Evolutionary conservation across 2,329 filamentous ascomycete genomes (phyloP), one percentile per base, ranked within the genome.

Genomic region (Chrysoporthe austroafricana): DNA sequence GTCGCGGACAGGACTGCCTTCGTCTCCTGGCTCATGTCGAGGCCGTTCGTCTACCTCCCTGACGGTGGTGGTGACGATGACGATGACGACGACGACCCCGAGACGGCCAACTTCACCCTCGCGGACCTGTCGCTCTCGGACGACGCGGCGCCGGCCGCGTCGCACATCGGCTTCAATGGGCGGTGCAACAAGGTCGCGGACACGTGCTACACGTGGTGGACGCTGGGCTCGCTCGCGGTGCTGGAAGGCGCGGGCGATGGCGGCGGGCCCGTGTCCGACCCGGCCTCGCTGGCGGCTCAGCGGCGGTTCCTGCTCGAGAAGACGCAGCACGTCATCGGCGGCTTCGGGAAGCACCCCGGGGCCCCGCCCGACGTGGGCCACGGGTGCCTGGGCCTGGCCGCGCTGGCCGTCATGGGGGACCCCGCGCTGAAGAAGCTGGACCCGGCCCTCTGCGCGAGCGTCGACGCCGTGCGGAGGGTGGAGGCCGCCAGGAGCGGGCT

Each of bases 201-300:
- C 79, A 98, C 96, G 0, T 99, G 96, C 80, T 99, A 99, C 78
- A 91, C 89, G 32, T 99, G 95, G 84, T 99, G 96, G 96, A 93
- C 92, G 0, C 85, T 86, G 4, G 93, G 88, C 1, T 88, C 93
- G 1, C 76, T 88, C 0, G 73, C 76, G 63, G 82, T 85, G 50
- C 66, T 77, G 4, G 71, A 68, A 85, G 66, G 78, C 83, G 14
- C 32, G 7, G 9, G 34, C 18, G 39, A 32, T 4, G 39, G 34
- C 36, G n/a, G 34, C 36, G n/a, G 32, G 18, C 9, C 57, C 34
- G 21, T 1, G 4, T 13, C 36, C n/a, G 77, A 84, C 1, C 79
- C 94, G n/a, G 79, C 93, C 39, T 83, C 90, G 67, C 77, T 80
- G 5, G 75, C 77, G 13, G 84, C 89, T 0, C 88, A 91, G 57